Evolutionary conservation across 768 basidiomycete genomes (phyloP), one percentile per base, ranked within the genome.

Genomic region (Grammothele lineata): DNA sequence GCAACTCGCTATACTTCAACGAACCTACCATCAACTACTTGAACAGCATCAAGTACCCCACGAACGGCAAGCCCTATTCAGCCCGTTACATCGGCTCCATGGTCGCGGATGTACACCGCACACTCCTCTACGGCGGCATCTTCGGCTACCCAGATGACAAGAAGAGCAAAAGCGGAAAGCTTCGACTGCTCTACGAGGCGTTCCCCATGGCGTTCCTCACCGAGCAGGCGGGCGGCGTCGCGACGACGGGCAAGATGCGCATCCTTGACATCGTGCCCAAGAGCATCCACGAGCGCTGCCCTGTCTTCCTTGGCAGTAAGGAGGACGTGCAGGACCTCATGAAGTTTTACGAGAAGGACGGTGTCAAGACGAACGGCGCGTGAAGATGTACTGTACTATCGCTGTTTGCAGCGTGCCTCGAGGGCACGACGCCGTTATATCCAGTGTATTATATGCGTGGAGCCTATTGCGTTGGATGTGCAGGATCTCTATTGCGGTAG

Each of bases 131-230:
- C 62, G 96, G 96, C 19, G 96, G 96, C 35, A 98, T 99, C 60
- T 99, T 99, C 59, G 95, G 93, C 8, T 99, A 99, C 66, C 96
- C 96, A 7, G 84, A 85, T 61, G 96, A 99, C 71, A 96, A 91
- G 79, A 98, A 98, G 79, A 89, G 81, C 70, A 96, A 95, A 76
- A 85, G 70, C 47, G 95, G 96, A 38, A 99, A 99, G 71, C 75
- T 99, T 58, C 78, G 96, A 61, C 70, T 98, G 62, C 72, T 99
- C 37, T 99, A 98, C 58, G 96, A 98, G 69, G 95, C 92, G 3
- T 97, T 96, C 76, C 95, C 94, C 17, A 96, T 97, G 94, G 88
- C 92, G 8, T 94, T 85, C 71, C 68, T 97, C 63, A 92, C 83
- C 2, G 94, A 97, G 61, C 92, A 95, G 78, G 96, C 96, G 25